Base-by-base conservation (phyloP, 345 rosid species). In the Toxicodendron radicans region DNA sequence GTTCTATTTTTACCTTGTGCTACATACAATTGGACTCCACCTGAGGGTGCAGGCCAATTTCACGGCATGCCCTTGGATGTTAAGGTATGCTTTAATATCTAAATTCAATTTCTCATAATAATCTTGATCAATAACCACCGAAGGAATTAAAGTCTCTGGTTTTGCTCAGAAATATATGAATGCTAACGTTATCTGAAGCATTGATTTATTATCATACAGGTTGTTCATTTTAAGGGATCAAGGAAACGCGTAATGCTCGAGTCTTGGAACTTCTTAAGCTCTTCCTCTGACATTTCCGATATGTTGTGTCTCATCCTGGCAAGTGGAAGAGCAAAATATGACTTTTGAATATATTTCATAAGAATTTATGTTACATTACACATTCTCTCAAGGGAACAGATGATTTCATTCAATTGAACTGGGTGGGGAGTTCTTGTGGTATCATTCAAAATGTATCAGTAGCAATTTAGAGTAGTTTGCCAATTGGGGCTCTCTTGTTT, bases 31-130 rank as follows among this genome's bases (percentile, higher is more conserved):
- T 93, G 99, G 99, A 95, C 99, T 62, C 98, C 99, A 61, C 98
- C 99, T 0, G 99, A 93, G 78, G 98, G 97, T 58, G 97, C 98
- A 43, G 97, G 99, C 75, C 99, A 95, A 79, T 95, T 93, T 79
- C 99, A 87, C 58, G 99, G 98, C 85, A 88, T 95, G 98, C 98
- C 97, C 43, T 81, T 93, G 79, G 93, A 95, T 75, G 94, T 95
- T 56, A 90, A 92, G 97, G 96, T 94, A 83, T 74, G 58, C n/a
- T 49, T 66, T 30, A 58, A 58, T 46, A 64, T 56, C 57, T 32
- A 20, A 32, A 33, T 24, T 66, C 27, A 41, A 14, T 46, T 49
- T 45, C 20, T 11, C 48, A 65, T 51, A 33, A 68, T 33, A 17
- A 65, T 69, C 21, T 56, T 49, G 45, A 38, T 45, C 14, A 35